phyloP scores from a whole-genome alignment of 768 basidiomycete genomes.

The Termitomyces sp. region DNA sequence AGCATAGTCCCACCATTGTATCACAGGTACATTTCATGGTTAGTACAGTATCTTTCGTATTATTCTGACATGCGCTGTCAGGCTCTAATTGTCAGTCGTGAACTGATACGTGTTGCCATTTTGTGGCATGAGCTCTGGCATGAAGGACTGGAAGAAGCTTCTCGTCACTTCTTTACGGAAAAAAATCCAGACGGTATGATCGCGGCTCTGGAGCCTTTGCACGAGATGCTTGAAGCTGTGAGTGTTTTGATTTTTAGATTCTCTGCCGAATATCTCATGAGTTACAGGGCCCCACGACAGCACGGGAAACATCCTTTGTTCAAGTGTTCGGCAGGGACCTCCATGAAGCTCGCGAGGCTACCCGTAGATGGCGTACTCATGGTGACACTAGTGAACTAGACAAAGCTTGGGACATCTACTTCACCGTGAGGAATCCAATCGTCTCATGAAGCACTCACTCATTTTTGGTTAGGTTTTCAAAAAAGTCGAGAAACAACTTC shows the following conservation, averaged over 20 bases:
- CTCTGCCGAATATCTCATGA: neutral
- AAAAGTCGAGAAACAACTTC: constrained; percentile 91
- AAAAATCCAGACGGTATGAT: constrained; percentile 98
- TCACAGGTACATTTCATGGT: constrained; percentile 54
- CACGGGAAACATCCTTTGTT: constrained; percentile 90
- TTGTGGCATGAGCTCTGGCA: constrained; percentile 99
- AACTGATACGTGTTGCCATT: constrained; percentile 95
- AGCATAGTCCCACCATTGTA: constrained; percentile 84
- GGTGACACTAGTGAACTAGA: constrained; percentile 89
- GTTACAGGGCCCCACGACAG: constrained; percentile 82
- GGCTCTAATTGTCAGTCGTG: constrained; percentile 86
- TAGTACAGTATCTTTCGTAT: neutral
- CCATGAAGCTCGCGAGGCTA: constrained; percentile 87
- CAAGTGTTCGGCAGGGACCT: constrained; percentile 93
- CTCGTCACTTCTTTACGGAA: constrained; percentile 92
- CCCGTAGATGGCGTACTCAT: constrained; percentile 77
- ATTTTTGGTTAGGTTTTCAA: constrained; percentile 73
- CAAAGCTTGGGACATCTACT: constrained; percentile 99
- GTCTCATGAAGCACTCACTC: neutral
- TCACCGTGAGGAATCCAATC: constrained; percentile 49
- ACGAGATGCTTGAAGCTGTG: constrained; percentile 86
- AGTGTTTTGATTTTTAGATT: constrained; percentile 15
- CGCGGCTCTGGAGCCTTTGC: constrained; percentile 82
- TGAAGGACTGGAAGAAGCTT: constrained; percentile 96
- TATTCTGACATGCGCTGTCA: constrained; percentile 19